Evolutionary conservation across 805 yeast species (phyloP).

Genomic region (Candida ortonii): DNA sequence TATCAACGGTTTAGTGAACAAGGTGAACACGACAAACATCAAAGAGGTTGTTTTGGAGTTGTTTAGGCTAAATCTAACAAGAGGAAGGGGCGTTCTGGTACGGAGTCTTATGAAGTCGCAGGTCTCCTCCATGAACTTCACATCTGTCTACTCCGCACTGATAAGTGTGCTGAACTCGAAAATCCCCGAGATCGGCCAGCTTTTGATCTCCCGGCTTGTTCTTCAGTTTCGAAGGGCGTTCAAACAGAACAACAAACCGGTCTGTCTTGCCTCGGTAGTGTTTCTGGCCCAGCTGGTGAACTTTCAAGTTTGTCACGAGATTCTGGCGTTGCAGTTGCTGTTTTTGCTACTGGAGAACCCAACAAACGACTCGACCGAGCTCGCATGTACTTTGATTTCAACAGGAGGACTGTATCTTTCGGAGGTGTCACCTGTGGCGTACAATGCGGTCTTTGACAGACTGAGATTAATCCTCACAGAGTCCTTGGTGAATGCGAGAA

Average conservation of each 20-base stretch:
- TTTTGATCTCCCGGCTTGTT: conserved; percentile 51
- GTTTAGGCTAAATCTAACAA: conserved; percentile 53
- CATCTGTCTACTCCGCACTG: conserved; percentile 56
- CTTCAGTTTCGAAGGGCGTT: conserved; percentile 56
- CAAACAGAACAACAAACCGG: conserved; percentile 42
- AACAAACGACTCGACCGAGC: conserved; percentile 54
- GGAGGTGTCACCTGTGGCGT: conserved; percentile 34
- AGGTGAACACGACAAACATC: conserved; percentile 45
- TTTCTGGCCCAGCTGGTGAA: conserved; percentile 65
- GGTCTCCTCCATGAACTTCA: conserved; percentile 33
- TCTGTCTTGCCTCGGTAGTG: conserved; percentile 41
- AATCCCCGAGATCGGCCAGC: conserved; percentile 65
- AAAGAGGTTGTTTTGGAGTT: conserved; percentile 46
- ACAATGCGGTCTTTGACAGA: conserved; percentile 50
- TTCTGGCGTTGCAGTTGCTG: conserved; percentile 50
- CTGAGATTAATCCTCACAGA: conserved; percentile 61
- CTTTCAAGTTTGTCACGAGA: conserved; percentile 57
- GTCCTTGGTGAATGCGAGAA: conserved; percentile 40
- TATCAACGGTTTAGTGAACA: conserved; percentile 49
- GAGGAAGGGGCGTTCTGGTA: conserved; percentile 63
- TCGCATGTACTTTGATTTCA: conserved; percentile 49
- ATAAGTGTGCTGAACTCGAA: conserved; percentile 61
- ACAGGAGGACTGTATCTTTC: conserved; percentile 51
- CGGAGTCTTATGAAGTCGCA: conserved; percentile 56
- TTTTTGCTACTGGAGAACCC: conserved; percentile 42